Conservation (phyloP, 2,329 filamentous ascomycete species). For the Camillea tinctor region DNA sequence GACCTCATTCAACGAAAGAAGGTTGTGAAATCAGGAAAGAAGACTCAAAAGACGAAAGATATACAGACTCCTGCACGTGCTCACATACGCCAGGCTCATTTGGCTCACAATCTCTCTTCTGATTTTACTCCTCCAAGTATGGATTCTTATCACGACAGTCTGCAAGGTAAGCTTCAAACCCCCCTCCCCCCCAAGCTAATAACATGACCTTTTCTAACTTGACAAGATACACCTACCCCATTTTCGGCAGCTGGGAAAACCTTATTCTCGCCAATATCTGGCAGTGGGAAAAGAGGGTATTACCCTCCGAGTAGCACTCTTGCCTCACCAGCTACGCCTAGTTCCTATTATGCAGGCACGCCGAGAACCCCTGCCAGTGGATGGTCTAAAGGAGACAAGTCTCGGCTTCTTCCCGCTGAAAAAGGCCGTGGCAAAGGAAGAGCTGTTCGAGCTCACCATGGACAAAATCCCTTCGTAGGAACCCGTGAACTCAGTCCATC, state of each 20-base stretch:
- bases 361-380: not conserved
- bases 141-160: not conserved
- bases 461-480: not conserved
- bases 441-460: not conserved
- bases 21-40: slow-evolving; percentile 8
- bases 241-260: slow-evolving; percentile 5
- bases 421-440: not conserved
- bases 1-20: slow-evolving; percentile 14
- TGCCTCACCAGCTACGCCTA: not conserved
- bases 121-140: slow-evolving; percentile 10
- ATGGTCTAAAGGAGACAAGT: not conserved
- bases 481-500: slow-evolving; percentile 2
- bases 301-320: not conserved
- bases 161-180: slow-evolving; percentile 13
- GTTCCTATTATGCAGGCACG: not conserved
- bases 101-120: slow-evolving; percentile 9
- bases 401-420: not conserved
- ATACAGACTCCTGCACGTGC: slow-evolving; percentile 9
- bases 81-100: slow-evolving; percentile 1
- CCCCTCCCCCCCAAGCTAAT: not conserved
- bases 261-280: not conserved
- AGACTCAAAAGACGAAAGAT: not conserved
- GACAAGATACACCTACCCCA: slow-evolving; percentile 10
- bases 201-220: slow-evolving; percentile 4
- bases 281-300: not conserved